Base-by-base conservation (phyloP, 2,329 filamentous ascomycete genomes). In the Teratosphaeria zuluensis region DNA sequence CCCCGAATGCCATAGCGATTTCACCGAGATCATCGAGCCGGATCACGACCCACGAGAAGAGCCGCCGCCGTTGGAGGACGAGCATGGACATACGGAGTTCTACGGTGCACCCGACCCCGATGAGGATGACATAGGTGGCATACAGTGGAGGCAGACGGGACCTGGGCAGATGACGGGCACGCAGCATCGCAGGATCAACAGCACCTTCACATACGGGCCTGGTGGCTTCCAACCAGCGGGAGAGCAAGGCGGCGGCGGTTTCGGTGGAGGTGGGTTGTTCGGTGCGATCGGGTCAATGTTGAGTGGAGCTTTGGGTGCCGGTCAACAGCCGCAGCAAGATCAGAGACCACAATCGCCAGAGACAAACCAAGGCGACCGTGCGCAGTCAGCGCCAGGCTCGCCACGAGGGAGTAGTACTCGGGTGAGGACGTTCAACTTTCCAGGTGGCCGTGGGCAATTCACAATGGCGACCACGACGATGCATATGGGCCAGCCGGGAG, bases 1-100 rank as follows among this genome's bases (percentile, higher is more conserved):
- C 70, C 90, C 91, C 16, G 73, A 77, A n/a, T 99, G 94, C 71
- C 71, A 80, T 3, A 84, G 85, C 42, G 90, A 95, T 21, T 86
- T 90, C 64, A 90, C 85, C 16, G 92, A 99, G 76, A 90, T 97
- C 66, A 78, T 80, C 54, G 77, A 80, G 64, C 68, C 72, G 8
- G 79, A 81, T 2, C 84, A 84, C 65, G 88, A 91, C 64, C 87
- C 87, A 9, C 81, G 87, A 62, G 72, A 75, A 46, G 69, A 71
- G 33, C 51, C 61, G n/a, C 42, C 42, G 19, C 42, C 42, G 16
- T 19, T 48, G 42, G 42, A 48, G 42, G 6, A 48, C 19, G 42
- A 64, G 28, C 64, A 65, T 35, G 62, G 42, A 59, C 64, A 70
- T 19, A 64, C 67, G 58, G 70, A 42, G 38, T 62, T 69, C 54